These are phyloP conservation scores for Cicer cuneatum DNA, from an alignment of 306 rosid genomes.

Conservation along the genomic window DNA sequence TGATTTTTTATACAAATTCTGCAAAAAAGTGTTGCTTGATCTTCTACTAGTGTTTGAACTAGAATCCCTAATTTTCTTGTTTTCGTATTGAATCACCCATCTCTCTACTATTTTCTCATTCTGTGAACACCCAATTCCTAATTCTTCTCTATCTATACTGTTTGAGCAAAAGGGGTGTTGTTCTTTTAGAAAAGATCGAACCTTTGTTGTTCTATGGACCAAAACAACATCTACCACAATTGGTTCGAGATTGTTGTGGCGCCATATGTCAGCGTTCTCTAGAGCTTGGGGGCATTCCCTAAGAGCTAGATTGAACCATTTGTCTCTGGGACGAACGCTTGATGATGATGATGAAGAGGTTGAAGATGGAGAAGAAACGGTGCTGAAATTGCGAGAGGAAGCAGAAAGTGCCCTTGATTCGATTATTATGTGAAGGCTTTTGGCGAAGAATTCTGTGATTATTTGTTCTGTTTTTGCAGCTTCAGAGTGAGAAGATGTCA, in stretches of 20 bases:
- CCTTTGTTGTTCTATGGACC: conserved; percentile 63
- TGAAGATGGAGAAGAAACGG: conserved; percentile 68
- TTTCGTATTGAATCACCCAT: conserved; percentile 82
- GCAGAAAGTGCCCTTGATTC: conserved; percentile 75
- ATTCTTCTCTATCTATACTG: conserved; percentile 62
- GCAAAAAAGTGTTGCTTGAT: conserved; percentile 61
- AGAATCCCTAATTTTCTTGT: conserved; percentile 60
- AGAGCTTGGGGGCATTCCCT: conserved; percentile 75
- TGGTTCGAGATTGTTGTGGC: conserved; percentile 67
- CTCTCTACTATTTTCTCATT: conserved; percentile 82
- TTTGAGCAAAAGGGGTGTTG: conserved; percentile 54
- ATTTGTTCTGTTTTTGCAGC: conserved; percentile 77
- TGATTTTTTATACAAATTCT: conserved; percentile 69
- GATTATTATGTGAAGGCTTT: conserved; percentile 79
- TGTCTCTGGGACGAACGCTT: conserved; percentile 80
- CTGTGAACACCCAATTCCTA: conserved; percentile 51
- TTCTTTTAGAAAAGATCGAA: conserved; percentile 56
- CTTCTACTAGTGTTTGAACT: conserved; percentile 61
- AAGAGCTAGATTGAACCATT: conserved; percentile 88
- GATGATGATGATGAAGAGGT: conserved; percentile 71
- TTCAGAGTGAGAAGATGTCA: conserved; percentile 77
- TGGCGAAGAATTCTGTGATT: conserved; percentile 80
- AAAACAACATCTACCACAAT: conserved; percentile 80
- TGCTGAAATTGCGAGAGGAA: conserved; percentile 71
- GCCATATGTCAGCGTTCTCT: conserved; percentile 76